Percentiles rank a stretch among this genome's conserved stretches.
These are phyloP conservation scores for Ophiostoma australiae DNA, from an alignment of 2,329 filamentous ascomycete species.

Conservation along the genomic window DNA sequence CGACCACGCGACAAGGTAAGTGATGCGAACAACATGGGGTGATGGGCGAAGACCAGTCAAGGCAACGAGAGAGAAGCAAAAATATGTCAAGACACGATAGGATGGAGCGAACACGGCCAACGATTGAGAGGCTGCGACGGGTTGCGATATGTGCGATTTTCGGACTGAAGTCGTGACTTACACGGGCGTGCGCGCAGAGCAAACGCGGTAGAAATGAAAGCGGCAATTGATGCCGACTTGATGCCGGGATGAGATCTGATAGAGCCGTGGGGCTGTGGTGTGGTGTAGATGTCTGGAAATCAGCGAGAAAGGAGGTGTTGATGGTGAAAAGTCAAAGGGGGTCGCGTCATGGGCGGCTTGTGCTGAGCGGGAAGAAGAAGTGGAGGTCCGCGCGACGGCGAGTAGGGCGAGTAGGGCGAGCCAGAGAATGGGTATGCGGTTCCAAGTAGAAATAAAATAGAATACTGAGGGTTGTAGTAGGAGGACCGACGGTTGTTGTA, in stretches of 20 bases:
- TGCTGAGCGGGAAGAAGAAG: slow-evolving; percentile 19
- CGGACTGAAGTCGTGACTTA: slow-evolving; percentile 19
- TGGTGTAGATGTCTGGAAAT: slow-evolving; percentile 11
- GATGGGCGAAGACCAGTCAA: background rate
- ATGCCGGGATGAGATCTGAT: background rate
- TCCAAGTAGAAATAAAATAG: slow-evolving; percentile 3
- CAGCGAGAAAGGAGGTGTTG: background rate
- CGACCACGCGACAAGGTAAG: background rate
- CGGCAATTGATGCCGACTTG: background rate
- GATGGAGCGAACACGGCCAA: background rate
- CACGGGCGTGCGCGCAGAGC: slow-evolving; percentile 20
- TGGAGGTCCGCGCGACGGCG: slow-evolving; percentile 20
- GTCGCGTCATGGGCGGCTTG: slow-evolving; percentile 22
- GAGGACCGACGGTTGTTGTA: background rate
- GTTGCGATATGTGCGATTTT: background rate
- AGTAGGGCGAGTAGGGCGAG: slow-evolving; percentile 3
- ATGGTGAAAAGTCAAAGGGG: background rate
- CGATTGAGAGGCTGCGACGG: background rate
- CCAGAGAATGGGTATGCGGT: background rate
- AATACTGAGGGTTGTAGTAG: background rate
- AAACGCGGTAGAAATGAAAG: slow-evolving; percentile 19
- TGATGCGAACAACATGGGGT: background rate
- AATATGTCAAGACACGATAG: background rate
- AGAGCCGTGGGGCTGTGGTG: background rate
- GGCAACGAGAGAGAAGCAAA: background rate